These are phyloP conservation scores for Volutella citrinella DNA, from an alignment of 2,329 filamentous ascomycete species.

Conservation along the genomic window DNA sequence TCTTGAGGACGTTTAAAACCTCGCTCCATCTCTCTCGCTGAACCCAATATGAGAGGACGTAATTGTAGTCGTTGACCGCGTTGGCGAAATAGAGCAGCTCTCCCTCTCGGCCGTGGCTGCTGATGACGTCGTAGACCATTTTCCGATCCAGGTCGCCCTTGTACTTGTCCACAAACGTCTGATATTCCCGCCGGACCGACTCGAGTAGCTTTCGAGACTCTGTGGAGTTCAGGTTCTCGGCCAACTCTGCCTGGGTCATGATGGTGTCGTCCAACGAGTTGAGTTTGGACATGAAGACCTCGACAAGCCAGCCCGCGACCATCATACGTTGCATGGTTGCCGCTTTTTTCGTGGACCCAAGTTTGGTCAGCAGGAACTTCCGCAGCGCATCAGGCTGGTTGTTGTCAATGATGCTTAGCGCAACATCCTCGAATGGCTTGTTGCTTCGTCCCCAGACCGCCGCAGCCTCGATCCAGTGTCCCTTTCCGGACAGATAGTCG, in stretches of 20 bases:
- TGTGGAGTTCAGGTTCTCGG: conserved; percentile 66
- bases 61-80: conserved; percentile 86
- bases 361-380: conserved; percentile 83
- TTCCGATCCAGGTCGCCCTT: conserved; percentile 85
- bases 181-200: conserved; percentile 72
- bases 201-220: conserved; percentile 72
- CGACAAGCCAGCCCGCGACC: conserved; percentile 92
- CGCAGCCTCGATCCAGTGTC: conserved; percentile 81
- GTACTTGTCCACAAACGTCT: conserved; percentile 82
- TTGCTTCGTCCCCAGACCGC: conserved; percentile 91
- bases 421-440: conserved; percentile 95
- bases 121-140: conserved; percentile 93
- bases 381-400: conserved; percentile 86
- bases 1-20: conserved; percentile 83
- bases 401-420: conserved; percentile 84
- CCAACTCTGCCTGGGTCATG: conserved; percentile 79
- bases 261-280: conserved; percentile 94
- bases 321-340: conserved; percentile 90
- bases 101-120: conserved; percentile 89
- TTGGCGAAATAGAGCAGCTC: conserved; percentile 91
- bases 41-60: conserved; percentile 95
- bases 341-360: conserved; percentile 77
- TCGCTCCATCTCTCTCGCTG: conserved; percentile 91
- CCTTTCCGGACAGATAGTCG: conserved; percentile 79
- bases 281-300: conserved; percentile 95